Evolutionary conservation across 495 filamentous ascomycete genomes (phyloP).

Genomic region (Pseudevernia furfuracea): DNA sequence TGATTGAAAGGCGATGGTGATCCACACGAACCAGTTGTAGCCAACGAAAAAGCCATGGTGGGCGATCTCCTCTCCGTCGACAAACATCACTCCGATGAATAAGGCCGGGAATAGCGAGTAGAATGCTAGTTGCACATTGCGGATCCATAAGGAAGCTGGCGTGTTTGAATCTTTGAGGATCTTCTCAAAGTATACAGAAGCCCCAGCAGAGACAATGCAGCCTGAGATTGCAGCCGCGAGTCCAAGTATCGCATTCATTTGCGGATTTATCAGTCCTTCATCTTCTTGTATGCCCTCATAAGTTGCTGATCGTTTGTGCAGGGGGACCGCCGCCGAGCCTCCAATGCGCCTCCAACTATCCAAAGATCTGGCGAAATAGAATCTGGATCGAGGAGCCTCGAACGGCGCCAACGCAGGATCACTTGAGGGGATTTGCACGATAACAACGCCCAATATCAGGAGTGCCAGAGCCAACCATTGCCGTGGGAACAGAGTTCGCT

Average conservation of each 20-base stretch:
- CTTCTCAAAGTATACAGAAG: conserved; percentile 91
- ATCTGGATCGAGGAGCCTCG: conserved; percentile 36
- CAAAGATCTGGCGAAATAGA: conserved; percentile 68
- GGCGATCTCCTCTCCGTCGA: conserved; percentile 76
- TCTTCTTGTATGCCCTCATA: conserved; percentile 92
- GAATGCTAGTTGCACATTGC: conserved; percentile 88
- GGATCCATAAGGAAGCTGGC: conserved; percentile 72
- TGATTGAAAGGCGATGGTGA: conserved; percentile 72
- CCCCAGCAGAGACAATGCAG: conserved; percentile 70
- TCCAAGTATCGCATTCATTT: conserved; percentile 71
- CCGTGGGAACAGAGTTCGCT: conserved; percentile 55
- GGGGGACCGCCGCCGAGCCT: conserved; percentile 33
- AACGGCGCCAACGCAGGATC: conserved; percentile 39
- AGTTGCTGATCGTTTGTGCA: conserved; percentile 77
- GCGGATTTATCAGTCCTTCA: conserved; percentile 50
- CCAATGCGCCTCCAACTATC: conserved; percentile 45
- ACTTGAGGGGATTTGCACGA: conserved; percentile 70
- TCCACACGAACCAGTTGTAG: conserved; percentile 88
- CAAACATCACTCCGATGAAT: conserved; percentile 75
- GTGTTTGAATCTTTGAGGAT: conserved; percentile 74
- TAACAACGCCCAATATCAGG: conserved; percentile 75
- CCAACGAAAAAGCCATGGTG: conserved; percentile 85
- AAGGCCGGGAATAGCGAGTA: conserved; percentile 85
- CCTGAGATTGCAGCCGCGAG: conserved; percentile 67
- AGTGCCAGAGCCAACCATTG: conserved; percentile 77